These are phyloP conservation scores for Alternaria consortialis DNA, from an alignment of 2,329 filamentous ascomycete species.

Conservation along the genomic window DNA sequence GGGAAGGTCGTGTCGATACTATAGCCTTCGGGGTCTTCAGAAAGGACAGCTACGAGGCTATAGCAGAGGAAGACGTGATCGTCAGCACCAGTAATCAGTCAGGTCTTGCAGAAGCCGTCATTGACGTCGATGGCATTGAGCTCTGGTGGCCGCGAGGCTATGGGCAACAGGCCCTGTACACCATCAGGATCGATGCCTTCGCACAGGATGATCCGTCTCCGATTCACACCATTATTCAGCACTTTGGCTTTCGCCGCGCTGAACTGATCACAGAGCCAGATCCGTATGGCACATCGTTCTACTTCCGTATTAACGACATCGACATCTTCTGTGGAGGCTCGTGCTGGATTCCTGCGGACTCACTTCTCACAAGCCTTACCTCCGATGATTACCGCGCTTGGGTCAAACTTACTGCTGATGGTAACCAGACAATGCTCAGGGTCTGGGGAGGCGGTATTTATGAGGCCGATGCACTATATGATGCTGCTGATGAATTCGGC, in stretches of 20 bases:
- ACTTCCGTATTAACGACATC: constrained; percentile 78
- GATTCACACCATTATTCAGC: constrained; percentile 7
- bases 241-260: constrained; percentile 68
- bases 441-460: constrained; percentile 85
- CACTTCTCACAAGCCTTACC: constrained; percentile 75
- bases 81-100: constrained; percentile 18
- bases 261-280: constrained; percentile 58
- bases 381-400: constrained; percentile 73
- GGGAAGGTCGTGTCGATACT: background rate
- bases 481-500: constrained; percentile 78
- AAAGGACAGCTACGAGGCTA: background rate
- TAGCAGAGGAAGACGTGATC: background rate
- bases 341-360: constrained; percentile 86
- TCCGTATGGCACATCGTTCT: constrained; percentile 76
- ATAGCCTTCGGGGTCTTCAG: constrained; percentile 5
- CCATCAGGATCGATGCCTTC: constrained; percentile 49
- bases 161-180: constrained; percentile 77
- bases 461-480: constrained; percentile 76
- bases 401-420: constrained; percentile 77
- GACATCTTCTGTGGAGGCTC: constrained; percentile 84
- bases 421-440: constrained; percentile 82
- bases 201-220: background rate
- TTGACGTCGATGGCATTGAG: constrained; percentile 62
- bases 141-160: constrained; percentile 84
- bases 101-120: constrained; percentile 50